Evolutionary conservation across 352 stramenopile genomes (phyloP).

Genomic region (Stramenopiles sp.): DNA sequence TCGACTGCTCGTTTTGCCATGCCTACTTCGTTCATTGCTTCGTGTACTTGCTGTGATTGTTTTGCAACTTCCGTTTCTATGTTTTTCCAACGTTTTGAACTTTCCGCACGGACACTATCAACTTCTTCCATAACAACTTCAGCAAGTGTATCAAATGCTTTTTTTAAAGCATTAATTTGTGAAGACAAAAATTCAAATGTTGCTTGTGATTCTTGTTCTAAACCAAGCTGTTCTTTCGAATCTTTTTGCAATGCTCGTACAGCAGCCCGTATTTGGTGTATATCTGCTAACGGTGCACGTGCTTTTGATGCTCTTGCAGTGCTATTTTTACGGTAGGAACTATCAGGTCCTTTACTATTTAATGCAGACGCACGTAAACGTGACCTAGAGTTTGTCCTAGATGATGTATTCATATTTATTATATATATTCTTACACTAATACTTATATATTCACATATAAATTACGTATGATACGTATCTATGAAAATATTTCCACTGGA

Average conservation of each 20-base stretch:
- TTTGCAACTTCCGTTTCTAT: constrained; percentile 34
- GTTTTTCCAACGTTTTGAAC: constrained; percentile 32
- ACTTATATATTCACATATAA: no score
- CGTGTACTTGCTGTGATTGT: constrained; percentile 36
- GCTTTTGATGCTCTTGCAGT: constrained; percentile 23
- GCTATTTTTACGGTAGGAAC: background rate
- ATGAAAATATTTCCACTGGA: no score
- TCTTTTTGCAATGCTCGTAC: constrained; percentile 42
- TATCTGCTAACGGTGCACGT: constrained; percentile 48
- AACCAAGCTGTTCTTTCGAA: constrained; percentile 38
- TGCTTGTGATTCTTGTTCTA: constrained; percentile 49
- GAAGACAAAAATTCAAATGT: constrained; percentile 54
- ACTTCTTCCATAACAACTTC: constrained; percentile 43
- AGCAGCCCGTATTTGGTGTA: constrained; percentile 47
- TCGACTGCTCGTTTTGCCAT: constrained; percentile 47
- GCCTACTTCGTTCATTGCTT: constrained; percentile 38
- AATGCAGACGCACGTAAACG: background rate
- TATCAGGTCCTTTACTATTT: background rate
- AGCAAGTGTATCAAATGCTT: constrained; percentile 46
- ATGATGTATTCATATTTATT: background rate
- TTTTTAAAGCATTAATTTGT: constrained; percentile 42
- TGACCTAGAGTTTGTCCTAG: background rate
- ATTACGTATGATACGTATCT: no score
- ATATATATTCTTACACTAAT: background rate
- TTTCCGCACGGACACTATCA: constrained; percentile 40